Percentiles rank a stretch among this genome's conserved stretches.
These are phyloP conservation scores for Phytophthora lateralis DNA, from an alignment of 352 stramenopile species.

Conservation along the genomic window DNA sequence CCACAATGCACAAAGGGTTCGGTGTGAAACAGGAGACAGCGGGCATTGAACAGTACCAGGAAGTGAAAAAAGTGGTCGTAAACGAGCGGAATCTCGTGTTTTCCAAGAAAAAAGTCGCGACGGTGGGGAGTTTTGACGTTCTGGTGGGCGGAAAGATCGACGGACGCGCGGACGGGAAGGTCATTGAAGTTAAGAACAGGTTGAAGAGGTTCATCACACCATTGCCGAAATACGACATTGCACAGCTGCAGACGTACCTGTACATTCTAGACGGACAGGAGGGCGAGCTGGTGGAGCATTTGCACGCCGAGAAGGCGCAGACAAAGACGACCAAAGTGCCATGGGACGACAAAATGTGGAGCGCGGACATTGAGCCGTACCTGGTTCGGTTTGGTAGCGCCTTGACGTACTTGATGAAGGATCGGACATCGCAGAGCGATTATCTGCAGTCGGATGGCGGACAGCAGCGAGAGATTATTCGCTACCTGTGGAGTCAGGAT, in stretches of 20 bases:
- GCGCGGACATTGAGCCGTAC: slow-evolving; percentile 65
- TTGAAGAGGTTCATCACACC: slow-evolving; percentile 71
- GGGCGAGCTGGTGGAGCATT: slow-evolving; percentile 83
- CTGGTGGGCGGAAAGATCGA: slow-evolving; percentile 87
- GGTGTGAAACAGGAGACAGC: slow-evolving; percentile 64
- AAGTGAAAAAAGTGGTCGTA: slow-evolving; percentile 58
- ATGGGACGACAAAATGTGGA: slow-evolving; percentile 74
- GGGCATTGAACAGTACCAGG: slow-evolving; percentile 75
- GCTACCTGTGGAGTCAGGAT: slow-evolving; percentile 64
- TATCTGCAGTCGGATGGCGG: slow-evolving; percentile 49
- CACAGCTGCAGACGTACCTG: slow-evolving; percentile 86
- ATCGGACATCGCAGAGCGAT: slow-evolving; percentile 52
- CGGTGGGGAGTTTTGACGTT: slow-evolving; percentile 53
- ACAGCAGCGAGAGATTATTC: slow-evolving; percentile 77
- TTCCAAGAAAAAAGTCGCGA: slow-evolving; percentile 69
- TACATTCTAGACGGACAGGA: slow-evolving; percentile 72
- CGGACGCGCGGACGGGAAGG: slow-evolving; percentile 70
- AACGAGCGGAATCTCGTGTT: slow-evolving; percentile 79
- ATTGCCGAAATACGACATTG: slow-evolving; percentile 80
- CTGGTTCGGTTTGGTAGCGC: slow-evolving; percentile 72
- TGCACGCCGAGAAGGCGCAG: slow-evolving; percentile 56
- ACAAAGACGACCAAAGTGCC: slow-evolving; percentile 75
- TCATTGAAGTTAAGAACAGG: slow-evolving; percentile 89
- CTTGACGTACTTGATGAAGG: slow-evolving; percentile 78
- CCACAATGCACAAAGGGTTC: slow-evolving; percentile 84